These are phyloP conservation scores for Suillus subalutaceus DNA, from an alignment of 768 basidiomycete species.

Conservation along the genomic window DNA sequence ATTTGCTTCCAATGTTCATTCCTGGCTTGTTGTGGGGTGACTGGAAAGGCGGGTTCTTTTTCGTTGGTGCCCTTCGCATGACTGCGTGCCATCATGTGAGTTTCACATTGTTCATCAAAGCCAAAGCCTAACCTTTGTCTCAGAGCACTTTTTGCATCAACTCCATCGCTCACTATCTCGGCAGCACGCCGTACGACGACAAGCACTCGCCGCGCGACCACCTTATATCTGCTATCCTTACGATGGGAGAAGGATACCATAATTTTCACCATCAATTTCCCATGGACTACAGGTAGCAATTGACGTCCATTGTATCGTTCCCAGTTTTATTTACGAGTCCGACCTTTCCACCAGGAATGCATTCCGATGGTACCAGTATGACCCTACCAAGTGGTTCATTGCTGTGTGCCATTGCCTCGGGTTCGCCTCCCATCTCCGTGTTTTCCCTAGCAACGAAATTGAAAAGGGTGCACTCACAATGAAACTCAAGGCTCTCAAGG, in stretches of 20 bases:
- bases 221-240: slow-evolving; percentile 78
- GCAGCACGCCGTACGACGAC: slow-evolving; percentile 82
- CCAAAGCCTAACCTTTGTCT: slow-evolving; percentile 5
- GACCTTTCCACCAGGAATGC: slow-evolving; percentile 56
- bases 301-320: not conserved
- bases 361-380: slow-evolving; percentile 71
- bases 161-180: slow-evolving; percentile 85
- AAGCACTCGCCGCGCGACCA: slow-evolving; percentile 77
- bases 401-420: slow-evolving; percentile 60
- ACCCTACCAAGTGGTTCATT: slow-evolving; percentile 84
- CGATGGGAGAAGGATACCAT: slow-evolving; percentile 71
- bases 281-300: slow-evolving; percentile 53
- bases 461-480: slow-evolving; percentile 80
- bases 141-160: slow-evolving; percentile 90
- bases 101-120: slow-evolving; percentile 18
- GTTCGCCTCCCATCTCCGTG: slow-evolving; percentile 78
- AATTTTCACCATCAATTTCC: slow-evolving; percentile 91
- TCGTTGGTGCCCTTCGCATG: slow-evolving; percentile 71
- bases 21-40: slow-evolving; percentile 77
- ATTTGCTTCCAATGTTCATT: slow-evolving; percentile 65
- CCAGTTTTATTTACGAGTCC: slow-evolving; percentile 11
- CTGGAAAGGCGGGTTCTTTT: slow-evolving; percentile 78
- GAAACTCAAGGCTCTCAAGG: slow-evolving; percentile 75
- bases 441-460: slow-evolving; percentile 90
- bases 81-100: slow-evolving; percentile 81